A percentile compares a stretch with the other conserved stretches of the same genome.
Evolutionary conservation across 2,329 filamentous ascomycete species (phyloP).

Genomic region (Lachnellula arida): DNA sequence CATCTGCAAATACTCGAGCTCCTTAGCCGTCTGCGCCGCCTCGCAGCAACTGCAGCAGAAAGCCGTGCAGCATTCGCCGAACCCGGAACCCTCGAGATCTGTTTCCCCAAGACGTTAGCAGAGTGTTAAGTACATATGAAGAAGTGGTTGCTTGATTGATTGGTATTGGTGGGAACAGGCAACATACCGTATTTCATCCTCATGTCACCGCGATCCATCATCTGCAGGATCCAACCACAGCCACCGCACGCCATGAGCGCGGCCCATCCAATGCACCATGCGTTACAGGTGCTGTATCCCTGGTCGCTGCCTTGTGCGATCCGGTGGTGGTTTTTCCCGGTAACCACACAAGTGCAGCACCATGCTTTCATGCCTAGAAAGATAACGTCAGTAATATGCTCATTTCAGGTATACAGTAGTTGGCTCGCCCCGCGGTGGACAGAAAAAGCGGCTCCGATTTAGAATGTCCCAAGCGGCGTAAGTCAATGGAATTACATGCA

Average conservation of each 20-base stretch:
- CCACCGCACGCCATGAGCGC: background rate
- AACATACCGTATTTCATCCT: conserved; percentile 6
- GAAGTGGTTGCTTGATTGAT: background rate
- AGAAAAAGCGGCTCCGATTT: too few species aligned
- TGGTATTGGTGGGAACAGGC: background rate
- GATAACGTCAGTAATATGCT: background rate
- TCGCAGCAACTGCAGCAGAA: conserved; percentile 8
- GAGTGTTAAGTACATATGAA: too few species aligned
- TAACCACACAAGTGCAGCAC: conserved; percentile 8
- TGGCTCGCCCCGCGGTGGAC: too few species aligned
- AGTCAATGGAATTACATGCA: background rate
- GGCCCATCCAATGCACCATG: conserved; percentile 7
- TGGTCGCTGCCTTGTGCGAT: background rate
- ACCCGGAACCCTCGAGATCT: conserved; percentile 7
- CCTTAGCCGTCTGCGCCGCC: conserved; percentile 5
- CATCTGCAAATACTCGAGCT: conserved; percentile 6
- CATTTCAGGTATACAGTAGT: too few species aligned
- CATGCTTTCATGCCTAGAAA: conserved; percentile 3
- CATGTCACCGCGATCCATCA: conserved; percentile 8
- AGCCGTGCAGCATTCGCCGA: conserved; percentile 2
- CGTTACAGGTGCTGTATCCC: background rate
- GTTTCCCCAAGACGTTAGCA: background rate
- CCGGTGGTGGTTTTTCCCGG: conserved; percentile 7
- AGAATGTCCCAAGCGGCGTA: background rate
- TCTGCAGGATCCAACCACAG: conserved; percentile 4